Conservation (phyloP, 345 rosid species). For the Populus euphratica region DNA sequence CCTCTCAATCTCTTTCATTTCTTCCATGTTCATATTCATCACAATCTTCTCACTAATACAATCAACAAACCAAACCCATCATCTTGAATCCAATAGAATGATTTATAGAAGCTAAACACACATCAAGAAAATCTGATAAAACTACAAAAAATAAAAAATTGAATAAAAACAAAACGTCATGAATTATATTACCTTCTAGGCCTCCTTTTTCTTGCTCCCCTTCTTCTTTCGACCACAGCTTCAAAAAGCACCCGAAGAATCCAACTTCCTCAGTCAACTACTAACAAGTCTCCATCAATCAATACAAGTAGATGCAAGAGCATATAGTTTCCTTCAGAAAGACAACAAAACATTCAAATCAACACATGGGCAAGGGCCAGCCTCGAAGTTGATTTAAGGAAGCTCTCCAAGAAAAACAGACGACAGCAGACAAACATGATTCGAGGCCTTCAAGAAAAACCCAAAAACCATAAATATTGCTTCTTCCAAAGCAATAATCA, state of each 20-base stretch:
- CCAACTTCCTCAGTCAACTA: background rate
- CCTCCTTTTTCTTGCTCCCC: background rate
- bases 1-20: slow-evolving; percentile 30
- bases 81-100: background rate
- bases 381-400: background rate
- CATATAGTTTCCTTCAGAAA: background rate
- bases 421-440: background rate
- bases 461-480: background rate
- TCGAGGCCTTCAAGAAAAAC: background rate
- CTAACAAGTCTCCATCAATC: background rate
- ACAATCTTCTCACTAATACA: background rate
- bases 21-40: slow-evolving; percentile 22
- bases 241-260: background rate
- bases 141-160: background rate
- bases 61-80: background rate
- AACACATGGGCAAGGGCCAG: background rate
- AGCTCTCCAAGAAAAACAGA: background rate
- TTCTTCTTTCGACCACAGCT: background rate
- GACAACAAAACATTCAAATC: background rate
- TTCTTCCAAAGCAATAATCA: background rate
- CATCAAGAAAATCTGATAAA: background rate
- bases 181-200: background rate
- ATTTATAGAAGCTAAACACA: background rate
- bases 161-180: background rate
- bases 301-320: background rate